Conservation (phyloP, 2,329 filamentous ascomycete genomes). For the Fusarium virguliforme region DNA sequence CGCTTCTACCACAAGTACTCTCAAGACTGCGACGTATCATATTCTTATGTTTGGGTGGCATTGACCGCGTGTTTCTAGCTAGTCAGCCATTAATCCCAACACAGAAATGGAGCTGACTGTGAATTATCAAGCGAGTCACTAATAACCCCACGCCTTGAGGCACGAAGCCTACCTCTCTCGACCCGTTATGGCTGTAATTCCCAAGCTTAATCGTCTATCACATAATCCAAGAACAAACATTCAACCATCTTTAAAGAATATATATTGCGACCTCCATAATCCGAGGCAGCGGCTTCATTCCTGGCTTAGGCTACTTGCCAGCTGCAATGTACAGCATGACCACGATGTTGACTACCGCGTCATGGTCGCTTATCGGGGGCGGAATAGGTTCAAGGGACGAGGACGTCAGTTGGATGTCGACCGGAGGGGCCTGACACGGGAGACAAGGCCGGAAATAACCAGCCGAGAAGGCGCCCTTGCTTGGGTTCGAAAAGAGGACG, state of each 20-base stretch:
- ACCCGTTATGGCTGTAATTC: neutral
- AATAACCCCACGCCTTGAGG: neutral
- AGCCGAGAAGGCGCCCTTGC: neutral
- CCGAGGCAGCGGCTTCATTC: accelerated
- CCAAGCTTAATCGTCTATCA: neutral
- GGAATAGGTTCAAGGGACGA: neutral
- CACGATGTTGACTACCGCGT: constrained; percentile 17
- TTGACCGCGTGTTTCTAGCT: neutral
- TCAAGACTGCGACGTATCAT: neutral
- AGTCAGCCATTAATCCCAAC: neutral
- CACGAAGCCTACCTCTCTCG: neutral
- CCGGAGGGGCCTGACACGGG: neutral
- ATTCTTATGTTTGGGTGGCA: neutral
- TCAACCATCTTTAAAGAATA: neutral
- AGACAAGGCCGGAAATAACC: neutral
- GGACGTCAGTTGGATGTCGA: neutral
- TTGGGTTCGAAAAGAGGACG: neutral
- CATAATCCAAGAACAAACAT: neutral
- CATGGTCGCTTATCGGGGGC: neutral
- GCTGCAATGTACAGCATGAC: accelerated
- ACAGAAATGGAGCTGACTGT: neutral
- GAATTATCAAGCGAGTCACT: neutral
- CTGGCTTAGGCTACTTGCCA: neutral
- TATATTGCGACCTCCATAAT: neutral
- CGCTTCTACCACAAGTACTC: neutral